Evolutionary conservation across 805 yeast genomes (phyloP), one percentile per base, ranked within the genome.

Genomic region (Citeromyces nyonsensis): DNA sequence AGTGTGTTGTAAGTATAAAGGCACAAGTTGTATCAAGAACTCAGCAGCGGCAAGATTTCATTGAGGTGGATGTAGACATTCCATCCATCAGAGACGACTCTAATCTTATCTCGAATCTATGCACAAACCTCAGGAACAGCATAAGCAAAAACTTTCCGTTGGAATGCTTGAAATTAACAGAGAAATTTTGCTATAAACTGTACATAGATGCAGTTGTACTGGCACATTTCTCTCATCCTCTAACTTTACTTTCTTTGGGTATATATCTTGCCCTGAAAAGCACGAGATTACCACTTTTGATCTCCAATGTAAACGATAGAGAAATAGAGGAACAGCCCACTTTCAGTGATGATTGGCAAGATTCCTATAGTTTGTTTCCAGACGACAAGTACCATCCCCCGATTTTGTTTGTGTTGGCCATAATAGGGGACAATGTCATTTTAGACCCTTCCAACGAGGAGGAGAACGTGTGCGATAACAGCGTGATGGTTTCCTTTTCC

Each of bases 391-490:
- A 37, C 3, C 33, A 36, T 10, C 88, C 93, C 0, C 94, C 96
- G 1, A 52, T 88, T 11, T 56, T 82, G 26, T 72, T 91, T 42
- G 70, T 88, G 1, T 54, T 79, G 18, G 94, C 94, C 0, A 59
- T 80, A 5, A 69, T 83, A 1, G 94, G 88, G 2, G 46, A 59
- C 10, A 72, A 73, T 33, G 65, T 76, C 7, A 52, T 84, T 15
- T 59, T 86, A 15, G 98, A 88, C 48, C 97, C 98, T 1, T 75
- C 93, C 1, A 57, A 69, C n/a, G 81, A 77, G 37, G 98, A 88
- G 51, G 86, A 82, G 48, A 81, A 74, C 38, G 94, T 86, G 2
- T 64, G 85, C 37, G 95, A 88, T 40, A 77, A 81, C 37, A 95
- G 95, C 1, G 40, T 88, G 13, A 58, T 85, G 30, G 49, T 82